phyloP scores from a whole-genome alignment of 768 basidiomycete species.

The Suillus placidus region DNA sequence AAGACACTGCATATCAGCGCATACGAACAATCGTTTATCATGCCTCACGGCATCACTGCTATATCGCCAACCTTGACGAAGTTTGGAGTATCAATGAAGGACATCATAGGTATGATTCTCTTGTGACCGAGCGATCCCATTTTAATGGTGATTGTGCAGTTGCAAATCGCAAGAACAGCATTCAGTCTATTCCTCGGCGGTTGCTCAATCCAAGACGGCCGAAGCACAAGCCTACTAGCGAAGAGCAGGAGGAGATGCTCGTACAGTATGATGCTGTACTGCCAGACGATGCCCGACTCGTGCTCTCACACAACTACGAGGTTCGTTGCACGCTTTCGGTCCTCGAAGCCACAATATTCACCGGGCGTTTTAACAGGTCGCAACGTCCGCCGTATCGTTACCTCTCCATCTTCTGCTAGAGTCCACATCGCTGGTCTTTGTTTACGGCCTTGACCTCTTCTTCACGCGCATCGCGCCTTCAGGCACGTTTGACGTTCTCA shows the following conservation, averaged over 20 bases:
- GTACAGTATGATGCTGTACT: constrained; percentile 83
- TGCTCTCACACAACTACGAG: constrained; percentile 59
- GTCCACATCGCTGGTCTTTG: constrained; percentile 87
- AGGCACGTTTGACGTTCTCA: constrained; percentile 89
- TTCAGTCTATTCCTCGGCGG: constrained; percentile 73
- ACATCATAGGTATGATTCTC: constrained; percentile 73
- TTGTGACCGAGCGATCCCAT: constrained; percentile 2
- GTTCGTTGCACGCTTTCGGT: constrained; percentile 34
- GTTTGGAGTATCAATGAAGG: constrained; percentile 85
- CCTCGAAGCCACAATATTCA: constrained; percentile 22
- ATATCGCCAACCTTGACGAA: constrained; percentile 80
- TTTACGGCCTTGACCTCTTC: constrained; percentile 90
- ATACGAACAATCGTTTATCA: constrained; percentile 70
- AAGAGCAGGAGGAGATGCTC: constrained; percentile 75
- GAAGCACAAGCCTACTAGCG: constrained; percentile 67
- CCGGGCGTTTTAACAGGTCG: constrained; percentile 55
- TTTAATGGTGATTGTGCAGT: constrained; percentile 47
- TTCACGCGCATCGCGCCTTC: constrained; percentile 83
- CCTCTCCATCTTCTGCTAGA: constrained; percentile 87
- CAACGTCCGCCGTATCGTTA: constrained; percentile 66
- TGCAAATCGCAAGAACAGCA: constrained; percentile 71
- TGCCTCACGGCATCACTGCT: constrained; percentile 69
- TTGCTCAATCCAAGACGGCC: constrained; percentile 86
- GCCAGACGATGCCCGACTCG: constrained; percentile 62
- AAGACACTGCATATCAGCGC: constrained; percentile 55